A percentile compares a stretch with the other conserved stretches of the same genome.
These are phyloP conservation scores for Suhomyces bolitotheri DNA, from an alignment of 1,139 yeast species.

Conservation along the genomic window DNA sequence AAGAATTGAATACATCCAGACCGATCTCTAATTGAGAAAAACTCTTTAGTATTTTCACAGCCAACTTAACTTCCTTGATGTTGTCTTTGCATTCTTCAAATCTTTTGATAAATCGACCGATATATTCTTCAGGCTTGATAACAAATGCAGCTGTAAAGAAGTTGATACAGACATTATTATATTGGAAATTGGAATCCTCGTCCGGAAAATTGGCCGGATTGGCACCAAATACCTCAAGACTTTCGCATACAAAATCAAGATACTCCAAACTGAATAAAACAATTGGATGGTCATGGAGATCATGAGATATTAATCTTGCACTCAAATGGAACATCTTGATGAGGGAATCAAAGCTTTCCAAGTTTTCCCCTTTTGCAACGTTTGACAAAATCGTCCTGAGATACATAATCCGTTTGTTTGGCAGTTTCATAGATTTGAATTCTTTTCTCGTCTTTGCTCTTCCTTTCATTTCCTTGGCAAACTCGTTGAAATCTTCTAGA, in stretches of 20 bases:
- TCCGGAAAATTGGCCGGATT: constrained; percentile 10
- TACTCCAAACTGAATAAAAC: constrained; percentile 43
- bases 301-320: constrained; percentile 31
- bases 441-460: background rate
- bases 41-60: constrained; percentile 43
- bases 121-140: constrained; percentile 39
- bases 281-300: constrained; percentile 37
- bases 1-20: constrained; percentile 20
- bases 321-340: constrained; percentile 47
- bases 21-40: constrained; percentile 35
- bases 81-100: constrained; percentile 30
- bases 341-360: constrained; percentile 46
- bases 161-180: constrained; percentile 35
- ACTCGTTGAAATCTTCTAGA: constrained; percentile 39
- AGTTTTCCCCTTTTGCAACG: constrained; percentile 32
- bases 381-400: constrained; percentile 37
- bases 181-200: constrained; percentile 12
- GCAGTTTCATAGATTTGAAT: constrained; percentile 21
- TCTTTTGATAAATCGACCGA: constrained; percentile 25
- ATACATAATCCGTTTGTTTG: constrained; percentile 39
- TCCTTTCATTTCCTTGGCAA: constrained; percentile 24
- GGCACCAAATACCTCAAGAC: constrained; percentile 15
- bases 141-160: constrained; percentile 46
- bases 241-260: constrained; percentile 40
- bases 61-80: constrained; percentile 30